Evolutionary conservation across 2,329 filamentous ascomycete genomes (phyloP), one percentile per base, ranked within the genome.

Genomic region (Claviceps sp.): DNA sequence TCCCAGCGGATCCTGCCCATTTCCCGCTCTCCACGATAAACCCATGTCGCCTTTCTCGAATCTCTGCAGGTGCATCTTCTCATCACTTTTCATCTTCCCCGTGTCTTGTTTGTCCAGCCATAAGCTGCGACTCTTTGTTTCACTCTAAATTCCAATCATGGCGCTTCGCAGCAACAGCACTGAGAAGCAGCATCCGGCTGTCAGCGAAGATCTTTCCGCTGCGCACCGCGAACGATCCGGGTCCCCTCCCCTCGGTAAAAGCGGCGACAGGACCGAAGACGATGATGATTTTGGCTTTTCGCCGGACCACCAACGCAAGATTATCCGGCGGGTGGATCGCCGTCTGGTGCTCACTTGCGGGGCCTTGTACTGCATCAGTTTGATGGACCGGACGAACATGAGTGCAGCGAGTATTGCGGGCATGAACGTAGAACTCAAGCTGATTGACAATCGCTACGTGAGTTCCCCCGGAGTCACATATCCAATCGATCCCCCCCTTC

Each of bases 321-420:
- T 93, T 60, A 79, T 89, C 41, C 73, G 76, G 52, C 78, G 79
- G 13, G 72, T 93, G 58, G 88, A 94, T 65, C 70, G 73, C 34
- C 78, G 82, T 2, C 70, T 86, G 3, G 77, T 85, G 43, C 62
- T 75, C 4, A 81, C 76, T 1, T 76, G 80, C 5, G 82, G 82
- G 20, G 62, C 75, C 57, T 76, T 88, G 69, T 90, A 90, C 66
- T 87, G 84, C 63, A 74, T 87, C 59, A 84, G 78, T 57, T 69
- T 91, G 54, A 86, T 91, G 80, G 87, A 93, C 62, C 74, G 87
- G 37, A 88, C 84, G 2, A 91, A 91, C 65, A 68, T 90, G 63
- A 79, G 79, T n/a, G 73, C 79, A 22, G 86, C 85, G 42, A 79
- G 79, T 46, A 84, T 91, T 63, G 86, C 87, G 20, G 86, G 77